phyloP scores from a whole-genome alignment of 768 basidiomycete genomes.

The Trametes maxima region DNA sequence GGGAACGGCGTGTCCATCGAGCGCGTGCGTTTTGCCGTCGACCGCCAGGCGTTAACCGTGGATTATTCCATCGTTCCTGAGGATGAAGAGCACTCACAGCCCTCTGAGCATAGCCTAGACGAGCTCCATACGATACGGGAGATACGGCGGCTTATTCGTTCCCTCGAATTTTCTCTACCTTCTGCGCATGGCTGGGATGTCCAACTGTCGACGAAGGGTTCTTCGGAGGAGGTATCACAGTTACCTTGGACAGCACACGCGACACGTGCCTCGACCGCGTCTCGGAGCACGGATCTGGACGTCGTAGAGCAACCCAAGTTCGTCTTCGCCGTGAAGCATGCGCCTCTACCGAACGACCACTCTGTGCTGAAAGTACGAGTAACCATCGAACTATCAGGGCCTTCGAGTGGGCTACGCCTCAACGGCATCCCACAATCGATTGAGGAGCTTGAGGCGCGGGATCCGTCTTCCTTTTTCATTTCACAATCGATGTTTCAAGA shows the following conservation, averaged over 20 bases:
- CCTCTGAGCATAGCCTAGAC: conserved; percentile 51
- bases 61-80: conserved; percentile 85
- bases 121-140: conserved; percentile 68
- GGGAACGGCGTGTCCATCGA: conserved; percentile 84
- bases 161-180: conserved; percentile 82
- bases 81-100: conserved; percentile 53
- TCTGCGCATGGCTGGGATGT: conserved; percentile 84
- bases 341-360: conserved; percentile 68
- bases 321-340: conserved; percentile 71
- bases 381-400: conserved; percentile 77
- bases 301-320: conserved; percentile 50
- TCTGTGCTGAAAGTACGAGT: conserved; percentile 80
- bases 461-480: conserved; percentile 59
- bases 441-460: conserved; percentile 64
- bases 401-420: conserved; percentile 76
- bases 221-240: conserved; percentile 68
- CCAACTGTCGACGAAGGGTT: conserved; percentile 73
- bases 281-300: conserved; percentile 35
- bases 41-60: conserved; percentile 78
- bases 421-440: conserved; percentile 82
- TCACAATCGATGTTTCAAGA: conserved; percentile 72
- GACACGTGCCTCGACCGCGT: conserved; percentile 46
- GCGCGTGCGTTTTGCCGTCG: conserved; percentile 75
- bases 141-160: conserved; percentile 67
- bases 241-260: conserved; percentile 75